Percentiles rank a stretch among this genome's conserved stretches.
phyloP scores from a whole-genome alignment of 2,329 filamentous ascomycete genomes.

The Epichloe baconii region DNA sequence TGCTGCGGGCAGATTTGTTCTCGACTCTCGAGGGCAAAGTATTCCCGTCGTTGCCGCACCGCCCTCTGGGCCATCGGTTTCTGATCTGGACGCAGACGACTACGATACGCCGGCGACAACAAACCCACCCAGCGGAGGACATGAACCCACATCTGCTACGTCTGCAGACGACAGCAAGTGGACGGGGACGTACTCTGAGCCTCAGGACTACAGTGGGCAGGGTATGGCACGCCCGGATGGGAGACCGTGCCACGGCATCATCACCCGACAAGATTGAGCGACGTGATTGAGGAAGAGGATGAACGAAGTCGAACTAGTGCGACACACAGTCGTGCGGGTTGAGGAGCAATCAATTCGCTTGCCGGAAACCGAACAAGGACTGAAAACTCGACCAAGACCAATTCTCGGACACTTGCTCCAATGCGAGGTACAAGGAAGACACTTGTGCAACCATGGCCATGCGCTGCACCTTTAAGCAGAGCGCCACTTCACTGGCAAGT shows the following conservation, averaged over 20 bases:
- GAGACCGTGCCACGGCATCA: slow-evolving; percentile 68
- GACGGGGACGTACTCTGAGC: slow-evolving; percentile 27
- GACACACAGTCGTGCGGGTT: slow-evolving; percentile 40
- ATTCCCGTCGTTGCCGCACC: slow-evolving; percentile 35
- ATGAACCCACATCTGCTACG: slow-evolving; percentile 17
- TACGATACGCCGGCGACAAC: slow-evolving; percentile 40
- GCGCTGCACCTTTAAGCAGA: no score
- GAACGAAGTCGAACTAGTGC: slow-evolving; percentile 66
- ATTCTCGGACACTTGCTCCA: no score
- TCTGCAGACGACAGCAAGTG: slow-evolving; percentile 23
- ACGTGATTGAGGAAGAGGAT: slow-evolving; percentile 77
- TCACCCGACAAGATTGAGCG: slow-evolving; percentile 77
- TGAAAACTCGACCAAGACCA: no score
- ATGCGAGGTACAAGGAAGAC: no score
- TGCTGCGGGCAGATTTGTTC: slow-evolving; percentile 44
- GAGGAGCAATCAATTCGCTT: background rate
- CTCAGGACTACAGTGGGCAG: slow-evolving; percentile 52
- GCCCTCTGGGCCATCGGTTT: slow-evolving; percentile 31
- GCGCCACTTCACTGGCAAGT: no score
- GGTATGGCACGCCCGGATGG: slow-evolving; percentile 59
- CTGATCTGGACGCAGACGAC: slow-evolving; percentile 42
- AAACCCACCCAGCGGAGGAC: slow-evolving; percentile 23
- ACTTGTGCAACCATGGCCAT: no score
- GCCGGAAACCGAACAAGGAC: no score
- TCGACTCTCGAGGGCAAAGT: slow-evolving; percentile 46